Conservation (phyloP, 108 stramenopile genomes). For the Chaetoceros muelleri region DNA sequence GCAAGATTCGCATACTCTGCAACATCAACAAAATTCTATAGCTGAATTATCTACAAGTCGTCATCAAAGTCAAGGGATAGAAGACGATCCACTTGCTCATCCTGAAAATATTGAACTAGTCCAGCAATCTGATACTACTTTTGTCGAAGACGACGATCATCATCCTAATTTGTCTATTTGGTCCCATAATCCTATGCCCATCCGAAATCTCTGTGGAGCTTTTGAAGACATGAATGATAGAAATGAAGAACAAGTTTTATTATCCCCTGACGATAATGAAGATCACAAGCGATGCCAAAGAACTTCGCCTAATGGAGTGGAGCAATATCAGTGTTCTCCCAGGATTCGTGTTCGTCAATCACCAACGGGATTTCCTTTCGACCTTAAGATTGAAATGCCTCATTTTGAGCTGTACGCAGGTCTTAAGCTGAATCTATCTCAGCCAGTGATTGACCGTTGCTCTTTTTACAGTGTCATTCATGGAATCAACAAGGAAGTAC, state of each 20-base stretch:
- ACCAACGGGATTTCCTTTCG: not conserved
- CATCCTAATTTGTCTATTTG: not conserved
- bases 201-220: not conserved
- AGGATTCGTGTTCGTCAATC: too few species aligned
- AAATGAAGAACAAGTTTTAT: not conserved
- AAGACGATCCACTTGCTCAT: not conserved
- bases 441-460: constrained; percentile 55
- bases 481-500: constrained; percentile 80
- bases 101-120: not conserved
- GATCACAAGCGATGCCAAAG: too few species aligned
- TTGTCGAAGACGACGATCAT: not conserved
- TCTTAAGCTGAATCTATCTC: constrained; percentile 47
- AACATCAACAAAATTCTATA: too few species aligned
- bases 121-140: not conserved
- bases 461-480: constrained; percentile 74
- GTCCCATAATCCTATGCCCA: not conserved
- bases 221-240: not conserved
- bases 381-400: constrained; percentile 12
- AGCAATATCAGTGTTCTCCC: not conserved
- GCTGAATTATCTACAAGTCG: too few species aligned
- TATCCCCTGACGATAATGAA: not conserved
- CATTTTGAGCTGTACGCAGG: constrained; percentile 38
- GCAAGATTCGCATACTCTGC: too few species aligned
- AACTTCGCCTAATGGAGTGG: not conserved
- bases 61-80: not conserved